phyloP scores from a whole-genome alignment of 1,139 yeast species.

The Magnusiomyces tetraspermus region DNA sequence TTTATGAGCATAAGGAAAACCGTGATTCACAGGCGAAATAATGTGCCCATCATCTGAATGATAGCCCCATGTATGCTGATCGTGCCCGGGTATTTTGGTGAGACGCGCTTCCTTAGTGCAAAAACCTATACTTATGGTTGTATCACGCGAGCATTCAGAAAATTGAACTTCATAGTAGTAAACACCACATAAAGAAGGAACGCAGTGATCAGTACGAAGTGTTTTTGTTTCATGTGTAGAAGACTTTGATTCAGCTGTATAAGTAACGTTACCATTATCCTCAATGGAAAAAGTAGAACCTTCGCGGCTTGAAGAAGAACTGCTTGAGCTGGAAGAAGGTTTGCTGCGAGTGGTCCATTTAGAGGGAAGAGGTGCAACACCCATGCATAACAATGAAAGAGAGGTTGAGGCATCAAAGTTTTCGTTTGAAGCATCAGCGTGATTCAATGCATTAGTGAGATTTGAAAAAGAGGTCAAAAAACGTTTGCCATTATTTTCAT shows the following conservation, averaged over 20 bases:
- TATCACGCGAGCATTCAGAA: constrained; percentile 20
- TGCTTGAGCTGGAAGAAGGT: constrained; percentile 12
- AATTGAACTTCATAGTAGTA: constrained; percentile 51
- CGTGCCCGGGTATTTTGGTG: constrained; percentile 38
- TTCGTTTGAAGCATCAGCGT: not conserved
- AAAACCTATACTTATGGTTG: constrained; percentile 30
- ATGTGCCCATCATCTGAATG: constrained; percentile 50
- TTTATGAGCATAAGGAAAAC: constrained; percentile 34
- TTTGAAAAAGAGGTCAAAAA: not conserved
- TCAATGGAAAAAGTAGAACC: not conserved
- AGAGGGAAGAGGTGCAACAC: constrained; percentile 22
- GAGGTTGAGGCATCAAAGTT: not conserved
- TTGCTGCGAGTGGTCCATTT: constrained; percentile 20
- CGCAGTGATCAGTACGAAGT: constrained; percentile 36
- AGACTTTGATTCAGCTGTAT: constrained; percentile 14
- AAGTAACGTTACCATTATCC: constrained; percentile 10
- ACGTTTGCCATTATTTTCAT: too few species aligned
- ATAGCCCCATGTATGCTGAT: constrained; percentile 45
- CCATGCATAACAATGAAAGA: constrained; percentile 7
- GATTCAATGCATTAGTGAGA: not conserved
- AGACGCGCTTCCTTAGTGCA: constrained; percentile 25
- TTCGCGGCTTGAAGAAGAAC: not conserved
- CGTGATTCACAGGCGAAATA: constrained; percentile 37
- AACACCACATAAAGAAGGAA: constrained; percentile 41
- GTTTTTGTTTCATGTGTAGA: constrained; percentile 18